A percentile compares a stretch with the other conserved stretches of the same genome.
phyloP scores from a whole-genome alignment of 495 filamentous ascomycete genomes.

The Aspergillus cavernicola region DNA sequence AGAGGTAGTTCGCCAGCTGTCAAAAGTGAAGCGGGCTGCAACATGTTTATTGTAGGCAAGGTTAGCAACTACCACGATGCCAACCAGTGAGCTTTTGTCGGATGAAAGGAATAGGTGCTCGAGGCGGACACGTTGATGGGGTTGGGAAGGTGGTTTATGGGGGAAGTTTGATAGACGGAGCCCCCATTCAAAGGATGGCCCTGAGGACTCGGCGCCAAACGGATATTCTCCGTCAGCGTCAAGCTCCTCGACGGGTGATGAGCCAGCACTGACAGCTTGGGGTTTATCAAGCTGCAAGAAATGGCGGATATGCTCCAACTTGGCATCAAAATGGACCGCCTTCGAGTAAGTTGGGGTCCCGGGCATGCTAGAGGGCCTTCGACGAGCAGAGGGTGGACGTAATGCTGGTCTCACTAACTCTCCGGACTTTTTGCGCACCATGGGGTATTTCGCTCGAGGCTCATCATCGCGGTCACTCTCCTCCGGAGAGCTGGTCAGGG shows the following conservation, averaged over 20 bases:
- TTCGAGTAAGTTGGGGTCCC: slow-evolving; percentile 95
- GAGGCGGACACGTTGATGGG: slow-evolving; percentile 63
- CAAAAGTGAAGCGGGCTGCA: slow-evolving; percentile 86
- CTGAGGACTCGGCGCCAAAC: slow-evolving; percentile 58
- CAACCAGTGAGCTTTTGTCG: slow-evolving; percentile 81
- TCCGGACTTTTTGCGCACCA: slow-evolving; percentile 97
- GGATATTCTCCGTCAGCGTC: slow-evolving; percentile 84
- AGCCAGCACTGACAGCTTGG: slow-evolving; percentile 88
- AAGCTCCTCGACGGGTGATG: slow-evolving; percentile 87
- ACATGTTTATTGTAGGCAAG: slow-evolving; percentile 87
- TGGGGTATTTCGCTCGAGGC: slow-evolving; percentile 62
- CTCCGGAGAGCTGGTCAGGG: slow-evolving; percentile 58
- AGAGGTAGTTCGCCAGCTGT: slow-evolving; percentile 97
- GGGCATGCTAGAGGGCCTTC: slow-evolving; percentile 92
- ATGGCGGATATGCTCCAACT: slow-evolving; percentile 90
- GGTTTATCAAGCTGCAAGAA: slow-evolving; percentile 92
- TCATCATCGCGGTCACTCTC: slow-evolving; percentile 62
- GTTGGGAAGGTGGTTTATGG: slow-evolving; percentile 57
- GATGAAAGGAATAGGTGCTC: slow-evolving; percentile 81
- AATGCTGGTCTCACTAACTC: slow-evolving; percentile 93
- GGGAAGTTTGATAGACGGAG: slow-evolving; percentile 83
- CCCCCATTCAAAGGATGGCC: slow-evolving; percentile 75
- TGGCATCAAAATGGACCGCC: slow-evolving; percentile 91
- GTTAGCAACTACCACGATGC: slow-evolving; percentile 80
- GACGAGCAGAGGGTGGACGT: slow-evolving; percentile 61